These are phyloP conservation scores for Trichopus zeylanicus DNA, from an alignment of 116 monocot genomes.

Conservation along the genomic window DNA sequence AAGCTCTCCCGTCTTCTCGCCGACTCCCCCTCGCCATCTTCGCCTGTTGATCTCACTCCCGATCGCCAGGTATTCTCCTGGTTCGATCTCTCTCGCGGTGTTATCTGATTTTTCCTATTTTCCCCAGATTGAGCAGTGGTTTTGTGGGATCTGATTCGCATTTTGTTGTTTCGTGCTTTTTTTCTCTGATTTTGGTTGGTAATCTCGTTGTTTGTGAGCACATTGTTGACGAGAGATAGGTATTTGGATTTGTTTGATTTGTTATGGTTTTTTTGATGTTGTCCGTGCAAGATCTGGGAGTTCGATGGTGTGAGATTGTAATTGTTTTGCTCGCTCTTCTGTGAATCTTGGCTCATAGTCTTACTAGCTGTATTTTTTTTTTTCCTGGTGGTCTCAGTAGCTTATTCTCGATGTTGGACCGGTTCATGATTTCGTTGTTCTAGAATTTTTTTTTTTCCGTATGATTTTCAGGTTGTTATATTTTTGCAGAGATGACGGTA, in stretches of 20 bases:
- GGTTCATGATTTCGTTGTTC: too few relatives aligned
- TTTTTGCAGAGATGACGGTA: too few relatives aligned
- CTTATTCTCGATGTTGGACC: not conserved
- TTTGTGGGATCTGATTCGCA: too few relatives aligned
- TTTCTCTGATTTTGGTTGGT: not conserved
- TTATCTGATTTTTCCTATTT: too few relatives aligned
- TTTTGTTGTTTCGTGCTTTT: too few relatives aligned
- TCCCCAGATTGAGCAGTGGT: too few relatives aligned
- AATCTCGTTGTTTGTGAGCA: not conserved
- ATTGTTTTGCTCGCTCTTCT: not conserved
- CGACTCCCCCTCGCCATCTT: constrained; percentile 40
- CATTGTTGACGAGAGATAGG: not conserved
- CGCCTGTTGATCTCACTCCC: constrained; percentile 4
- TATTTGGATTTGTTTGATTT: not conserved
- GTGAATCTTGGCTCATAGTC: not conserved
- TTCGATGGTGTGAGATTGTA: not conserved
- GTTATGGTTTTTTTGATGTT: not conserved
- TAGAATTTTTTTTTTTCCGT: too few relatives aligned
- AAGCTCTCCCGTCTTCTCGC: constrained; percentile 59
- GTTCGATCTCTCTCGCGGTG: not conserved
- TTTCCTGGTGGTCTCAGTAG: not conserved
- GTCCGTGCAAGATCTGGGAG: not conserved
- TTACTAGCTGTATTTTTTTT: not conserved
- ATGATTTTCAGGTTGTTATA: too few relatives aligned
- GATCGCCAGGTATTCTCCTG: constrained; percentile 10